phyloP scores from a whole-genome alignment of 768 basidiomycete genomes.

The Amylocystis lapponica region DNA sequence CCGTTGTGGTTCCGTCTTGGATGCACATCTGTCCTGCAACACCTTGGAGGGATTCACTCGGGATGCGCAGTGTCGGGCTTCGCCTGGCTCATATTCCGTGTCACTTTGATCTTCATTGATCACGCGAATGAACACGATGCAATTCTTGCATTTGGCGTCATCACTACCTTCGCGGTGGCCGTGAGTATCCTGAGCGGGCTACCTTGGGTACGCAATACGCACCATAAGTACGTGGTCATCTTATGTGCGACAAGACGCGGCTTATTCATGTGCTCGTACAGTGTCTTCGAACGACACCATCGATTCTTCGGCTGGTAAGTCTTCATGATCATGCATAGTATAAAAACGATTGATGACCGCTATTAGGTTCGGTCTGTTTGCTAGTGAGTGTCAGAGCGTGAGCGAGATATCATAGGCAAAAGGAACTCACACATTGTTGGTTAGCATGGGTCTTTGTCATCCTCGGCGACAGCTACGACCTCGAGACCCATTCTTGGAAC shows the following conservation, averaged over 20 bases:
- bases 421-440: background rate
- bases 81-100: conserved; percentile 32
- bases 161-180: conserved; percentile 33
- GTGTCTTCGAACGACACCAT: conserved; percentile 38
- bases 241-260: background rate
- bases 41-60: conserved; percentile 40
- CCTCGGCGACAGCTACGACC: conserved; percentile 34
- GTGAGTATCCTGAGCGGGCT: conserved; percentile 33
- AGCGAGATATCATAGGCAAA: background rate
- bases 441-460: conserved; percentile 37
- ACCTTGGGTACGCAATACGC: conserved; percentile 39
- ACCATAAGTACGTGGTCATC: conserved; percentile 32
- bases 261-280: conserved; percentile 17
- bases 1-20: conserved; percentile 35
- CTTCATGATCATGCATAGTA: conserved; percentile 9
- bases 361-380: conserved; percentile 26
- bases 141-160: conserved; percentile 33
- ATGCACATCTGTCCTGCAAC: conserved; percentile 34
- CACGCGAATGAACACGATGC: conserved; percentile 29
- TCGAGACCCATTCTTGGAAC: conserved; percentile 29
- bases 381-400: conserved; percentile 22
- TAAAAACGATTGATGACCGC: conserved; percentile 9
- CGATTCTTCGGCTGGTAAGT: conserved; percentile 39
- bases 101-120: conserved; percentile 31
- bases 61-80: conserved; percentile 36